Evolutionary conservation across 2,329 filamentous ascomycete genomes (phyloP).

Genomic region (Aspergillus sp.): DNA sequence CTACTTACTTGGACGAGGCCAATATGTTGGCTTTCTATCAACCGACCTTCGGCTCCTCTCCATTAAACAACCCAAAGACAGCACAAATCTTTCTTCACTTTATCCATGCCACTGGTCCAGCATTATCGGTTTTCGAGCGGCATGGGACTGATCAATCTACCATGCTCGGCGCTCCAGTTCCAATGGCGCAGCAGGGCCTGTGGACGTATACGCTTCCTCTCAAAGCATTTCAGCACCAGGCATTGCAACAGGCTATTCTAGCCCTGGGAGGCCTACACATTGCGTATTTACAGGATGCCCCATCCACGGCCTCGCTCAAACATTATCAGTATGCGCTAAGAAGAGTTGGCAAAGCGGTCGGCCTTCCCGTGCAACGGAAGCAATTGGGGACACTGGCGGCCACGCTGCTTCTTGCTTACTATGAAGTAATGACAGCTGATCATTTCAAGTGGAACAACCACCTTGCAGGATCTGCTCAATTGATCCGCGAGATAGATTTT

Average conservation of each 20-base stretch:
- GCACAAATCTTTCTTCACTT: constrained; percentile 89
- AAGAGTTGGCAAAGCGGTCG: constrained; percentile 73
- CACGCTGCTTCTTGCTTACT: constrained; percentile 81
- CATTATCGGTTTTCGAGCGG: constrained; percentile 83
- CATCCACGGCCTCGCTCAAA: constrained; percentile 77
- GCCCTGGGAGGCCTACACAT: constrained; percentile 86
- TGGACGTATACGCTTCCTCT: constrained; percentile 80
- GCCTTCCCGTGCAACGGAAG: constrained; percentile 65
- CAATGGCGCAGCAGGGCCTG: constrained; percentile 57
- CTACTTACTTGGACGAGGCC: constrained; percentile 48
- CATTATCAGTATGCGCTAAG: constrained; percentile 88
- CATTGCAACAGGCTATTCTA: constrained; percentile 84
- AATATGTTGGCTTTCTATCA: constrained; percentile 63
- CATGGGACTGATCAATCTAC: constrained; percentile 71
- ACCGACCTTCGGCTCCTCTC: constrained; percentile 65
- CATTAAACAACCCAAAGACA: constrained; percentile 76
- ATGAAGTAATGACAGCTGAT: constrained; percentile 92
- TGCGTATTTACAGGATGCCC: constrained; percentile 72
- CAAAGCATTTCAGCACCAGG: constrained; percentile 80
- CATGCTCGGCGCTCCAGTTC: constrained; percentile 63
- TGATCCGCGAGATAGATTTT: constrained; percentile 81
- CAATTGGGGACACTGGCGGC: constrained; percentile 84
- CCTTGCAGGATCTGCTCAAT: constrained; percentile 76
- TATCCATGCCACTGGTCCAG: constrained; percentile 81
- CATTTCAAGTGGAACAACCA: constrained; percentile 96